phyloP scores from a whole-genome alignment of 176 grass and related monocot genomes.

The maize (Zea mays) region Zm-B73-REFERENCE-NAM-5.0 NC_050104.1:134223501-134224000 shows the following conservation, averaged over 20 bases:
- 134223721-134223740: slow-evolving; percentile 67
- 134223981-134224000: slow-evolving; percentile 50
- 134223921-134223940: slow-evolving; percentile 88
- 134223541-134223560: slow-evolving; percentile 44
- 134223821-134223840: slow-evolving; percentile 34
- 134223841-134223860: slow-evolving; percentile 58
- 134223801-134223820: slow-evolving; percentile 26
- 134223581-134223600: slow-evolving; percentile 83
- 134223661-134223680: slow-evolving; percentile 82
- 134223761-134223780: slow-evolving; percentile 59
- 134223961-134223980: slow-evolving; percentile 88
- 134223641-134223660: slow-evolving; percentile 60
- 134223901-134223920: slow-evolving; percentile 70
- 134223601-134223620: slow-evolving; percentile 70
- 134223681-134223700: slow-evolving; percentile 65
- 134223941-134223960: slow-evolving; percentile 73
- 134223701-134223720: slow-evolving; percentile 56
- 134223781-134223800: slow-evolving; percentile 53
- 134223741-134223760: slow-evolving; percentile 63
- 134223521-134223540: slow-evolving; percentile 27
- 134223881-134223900: slow-evolving; percentile 75
- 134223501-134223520: slow-evolving; percentile 5
- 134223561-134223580: slow-evolving; percentile 64
- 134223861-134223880: slow-evolving; percentile 74
- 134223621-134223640: slow-evolving; percentile 68